These are phyloP conservation scores for Colletotrichum tropicale DNA, from an alignment of 2,329 filamentous ascomycete species.

Conservation along the genomic window DNA sequence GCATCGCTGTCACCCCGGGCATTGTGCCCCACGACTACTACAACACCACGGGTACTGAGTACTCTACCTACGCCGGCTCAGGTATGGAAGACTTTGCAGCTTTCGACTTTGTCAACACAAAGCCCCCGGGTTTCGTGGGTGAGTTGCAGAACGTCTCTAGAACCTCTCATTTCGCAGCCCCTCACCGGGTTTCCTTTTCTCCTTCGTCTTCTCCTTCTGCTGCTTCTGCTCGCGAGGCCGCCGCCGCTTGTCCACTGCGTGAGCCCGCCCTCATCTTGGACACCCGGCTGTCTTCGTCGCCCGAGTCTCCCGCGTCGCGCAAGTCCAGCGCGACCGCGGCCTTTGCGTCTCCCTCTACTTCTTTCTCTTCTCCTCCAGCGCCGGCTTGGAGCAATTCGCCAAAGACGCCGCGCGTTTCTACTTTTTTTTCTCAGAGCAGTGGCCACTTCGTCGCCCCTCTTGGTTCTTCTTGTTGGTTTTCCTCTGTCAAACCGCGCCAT, in stretches of 20 bases:
- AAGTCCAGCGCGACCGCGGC: constrained; percentile 31
- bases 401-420: constrained; percentile 35
- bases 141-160: constrained; percentile 49
- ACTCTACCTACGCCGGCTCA: constrained; percentile 55
- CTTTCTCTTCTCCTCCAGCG: constrained; percentile 34
- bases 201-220: constrained; percentile 23
- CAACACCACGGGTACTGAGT: constrained; percentile 56
- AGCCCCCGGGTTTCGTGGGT: constrained; percentile 59
- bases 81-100: constrained; percentile 55
- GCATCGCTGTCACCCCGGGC: constrained; percentile 64
- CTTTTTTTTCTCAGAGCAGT: constrained; percentile 58
- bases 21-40: constrained; percentile 65
- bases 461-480: constrained; percentile 58
- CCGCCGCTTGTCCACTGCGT: constrained; percentile 22
- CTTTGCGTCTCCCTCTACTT: constrained; percentile 36
- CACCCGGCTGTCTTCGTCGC: constrained; percentile 29
- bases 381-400: constrained; percentile 33
- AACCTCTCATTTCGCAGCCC: constrained; percentile 19
- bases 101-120: constrained; percentile 53
- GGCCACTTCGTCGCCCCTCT: constrained; percentile 58
- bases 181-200: constrained; percentile 28
- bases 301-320: constrained; percentile 29
- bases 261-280: constrained; percentile 28
- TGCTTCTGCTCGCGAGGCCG: constrained; percentile 23
- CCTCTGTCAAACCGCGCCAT: constrained; percentile 32